A percentile compares a stretch with the other conserved stretches of the same genome.
Conservation (phyloP, 495 filamentous ascomycete genomes). For the Tuber brumale region DNA sequence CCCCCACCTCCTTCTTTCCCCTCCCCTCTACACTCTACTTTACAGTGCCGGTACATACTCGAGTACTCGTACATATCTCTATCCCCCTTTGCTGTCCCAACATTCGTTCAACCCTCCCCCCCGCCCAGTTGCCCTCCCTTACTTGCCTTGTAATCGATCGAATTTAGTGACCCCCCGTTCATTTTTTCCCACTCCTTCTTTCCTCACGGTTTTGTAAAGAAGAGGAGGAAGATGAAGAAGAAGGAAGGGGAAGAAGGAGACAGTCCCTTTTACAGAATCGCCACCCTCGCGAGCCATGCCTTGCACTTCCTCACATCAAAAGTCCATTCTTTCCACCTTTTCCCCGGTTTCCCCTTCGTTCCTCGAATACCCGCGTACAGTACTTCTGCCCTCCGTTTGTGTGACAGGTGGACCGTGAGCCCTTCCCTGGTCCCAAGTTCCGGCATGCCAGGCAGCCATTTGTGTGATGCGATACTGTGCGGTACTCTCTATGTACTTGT, state of each 20-base stretch:
- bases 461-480: neutral
- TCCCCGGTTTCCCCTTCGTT: neutral
- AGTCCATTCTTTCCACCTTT: neutral
- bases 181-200: neutral
- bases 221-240: neutral
- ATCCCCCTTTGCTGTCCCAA: neutral
- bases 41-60: neutral
- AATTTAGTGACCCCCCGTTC: neutral
- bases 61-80: neutral
- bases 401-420: neutral
- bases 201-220: neutral
- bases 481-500: neutral
- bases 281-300: neutral
- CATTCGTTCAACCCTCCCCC: neutral
- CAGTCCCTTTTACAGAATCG: neutral
- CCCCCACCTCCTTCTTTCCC: neutral
- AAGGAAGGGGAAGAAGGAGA: neutral
- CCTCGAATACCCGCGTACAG: conserved; percentile 4
- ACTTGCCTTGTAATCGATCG: conserved; percentile 1
- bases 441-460: neutral
- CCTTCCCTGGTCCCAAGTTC: neutral
- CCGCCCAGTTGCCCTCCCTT: neutral
- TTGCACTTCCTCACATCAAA: neutral
- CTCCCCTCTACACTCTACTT: neutral
- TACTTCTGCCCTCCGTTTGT: neutral